Base-by-base conservation (phyloP, 805 yeast species). In the Lipomyces sp. region DNA sequence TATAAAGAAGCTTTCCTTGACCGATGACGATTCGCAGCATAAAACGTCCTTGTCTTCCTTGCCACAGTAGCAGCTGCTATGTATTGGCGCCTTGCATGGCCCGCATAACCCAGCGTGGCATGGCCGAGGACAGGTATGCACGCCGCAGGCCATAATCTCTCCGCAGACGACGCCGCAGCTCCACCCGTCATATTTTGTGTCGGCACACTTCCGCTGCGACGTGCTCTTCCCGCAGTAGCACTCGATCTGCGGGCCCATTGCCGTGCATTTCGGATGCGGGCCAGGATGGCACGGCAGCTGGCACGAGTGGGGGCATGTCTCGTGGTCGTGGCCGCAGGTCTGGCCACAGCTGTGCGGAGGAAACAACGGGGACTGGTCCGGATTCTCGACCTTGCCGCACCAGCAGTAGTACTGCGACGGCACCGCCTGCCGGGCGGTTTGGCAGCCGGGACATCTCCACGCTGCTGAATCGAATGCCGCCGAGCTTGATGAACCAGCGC, bases 401-500 rank as follows among this genome's bases (percentile, higher is more conserved):
- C 97, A 89, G 64, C 97, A 89, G 0, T 78, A 78, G 66, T 78
- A 83, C 35, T 66, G 75, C 57, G 68, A 75, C 33, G 86, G 89
- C 39, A 77, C 73, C 61, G 69, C 66, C 4, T 19, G 61, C 52
- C 53, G 61, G 45, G 68, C 71, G 44, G 71, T 79, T 68, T 80
- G 87, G 65, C 95, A 86, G 2, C 85, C 77, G 0, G 96, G 96
- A 67, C 97, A 89, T 61, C 89, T 75, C 96, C 96, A 89, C 36
- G 74, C 71, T 43, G 76, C 38, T 3, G 47, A 22, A 2, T 37
- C 34, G 19, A 26, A 34, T 7, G 49, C 24, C 11, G 34, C 34
- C 3, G 52, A 36, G 14, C 44, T 43, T 13, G 48, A 43, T n/a
- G n/a, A n/a, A n/a, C n/a, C n/a, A 4, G 45, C 43, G n/a, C 47